Evolutionary conservation across 1,284 basidiomycete genomes (phyloP), one percentile per base, ranked within the genome.

Genomic region (Hypsizygus ulmarius): DNA sequence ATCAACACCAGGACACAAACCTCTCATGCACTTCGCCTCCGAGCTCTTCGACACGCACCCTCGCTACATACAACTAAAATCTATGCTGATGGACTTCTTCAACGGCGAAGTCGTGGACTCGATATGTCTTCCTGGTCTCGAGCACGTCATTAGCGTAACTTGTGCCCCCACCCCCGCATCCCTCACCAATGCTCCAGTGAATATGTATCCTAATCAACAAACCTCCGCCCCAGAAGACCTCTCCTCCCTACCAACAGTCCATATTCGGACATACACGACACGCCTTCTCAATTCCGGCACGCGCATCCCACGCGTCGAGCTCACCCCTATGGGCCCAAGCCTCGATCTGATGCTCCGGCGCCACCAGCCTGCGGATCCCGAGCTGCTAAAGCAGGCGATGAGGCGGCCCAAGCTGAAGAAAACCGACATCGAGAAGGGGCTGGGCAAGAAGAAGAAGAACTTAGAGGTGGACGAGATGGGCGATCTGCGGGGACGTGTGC

Each of bases 391-490:
- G 66, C 77, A 78, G 53, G 91, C 95, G 9, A 78, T 93, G 73
- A 88, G 77, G 65, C 74, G 87, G 52, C 90, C 92, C 39, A 97
- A 95, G 75, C 61, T 97, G 54, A 87, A 87, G 69, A 92, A 93
- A 73, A 78, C 78, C 56, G 89, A 93, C 39, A 71, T 93, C 39
- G 91, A 92, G 72, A 86, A 79, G 64, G 93, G 93, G 0, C 64
- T 92, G n/a, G 92, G 90, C 33, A 92, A 91, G 78, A 94, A 92
- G 79, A 82, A 81, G 69, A 94, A 93, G 81, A 97, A 97, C 67
- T 68, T 95, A 66, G 93, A 97, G 73, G 92, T 94, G 55, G 96
- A 99, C 73, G 93, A 93, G 68, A 97, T 98, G 96, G 96, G 96
- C 49, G 93, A 99, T 68, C 71, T 95, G 69, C 81, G 96, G 55